phyloP scores from a whole-genome alignment of 2,329 filamentous ascomycete species.

The Nothopassalora personata region DNA sequence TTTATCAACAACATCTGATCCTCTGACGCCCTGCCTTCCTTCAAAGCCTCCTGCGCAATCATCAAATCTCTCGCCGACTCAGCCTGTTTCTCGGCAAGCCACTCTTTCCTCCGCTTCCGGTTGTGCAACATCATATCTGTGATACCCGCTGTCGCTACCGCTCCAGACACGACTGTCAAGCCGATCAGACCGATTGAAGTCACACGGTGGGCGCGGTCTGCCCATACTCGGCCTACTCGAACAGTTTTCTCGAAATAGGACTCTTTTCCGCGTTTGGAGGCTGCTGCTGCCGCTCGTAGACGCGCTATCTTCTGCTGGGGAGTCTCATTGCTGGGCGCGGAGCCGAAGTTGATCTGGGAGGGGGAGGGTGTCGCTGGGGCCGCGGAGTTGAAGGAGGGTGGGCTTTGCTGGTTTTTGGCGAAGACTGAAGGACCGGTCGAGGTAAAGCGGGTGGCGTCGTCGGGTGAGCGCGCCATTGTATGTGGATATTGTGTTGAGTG shows the following conservation, averaged over 20 bases:
- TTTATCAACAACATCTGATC: constrained; percentile 50
- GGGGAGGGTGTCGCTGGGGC: constrained; percentile 21
- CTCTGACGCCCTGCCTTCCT: constrained; percentile 42
- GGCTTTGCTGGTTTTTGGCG: constrained; percentile 48
- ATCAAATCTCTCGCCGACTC: constrained; percentile 40
- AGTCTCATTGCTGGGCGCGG: constrained; percentile 40
- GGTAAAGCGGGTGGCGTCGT: constrained; percentile 75
- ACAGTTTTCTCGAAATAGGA: constrained; percentile 52
- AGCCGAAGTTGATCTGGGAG: constrained; percentile 27
- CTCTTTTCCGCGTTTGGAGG: constrained; percentile 46
- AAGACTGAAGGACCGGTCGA: constrained; percentile 65
- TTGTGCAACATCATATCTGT: constrained; percentile 64
- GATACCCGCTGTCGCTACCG: constrained; percentile 59
- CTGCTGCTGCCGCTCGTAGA: constrained; percentile 45
- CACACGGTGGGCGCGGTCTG: constrained; percentile 56
- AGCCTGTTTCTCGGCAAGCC: constrained; percentile 50
- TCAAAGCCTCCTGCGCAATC: constrained; percentile 41
- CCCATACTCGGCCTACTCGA: constrained; percentile 49
- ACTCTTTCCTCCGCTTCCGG: constrained; percentile 58
- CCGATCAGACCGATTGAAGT: constrained; percentile 57
- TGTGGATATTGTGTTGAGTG: background rate
- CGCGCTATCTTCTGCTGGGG: constrained; percentile 51
- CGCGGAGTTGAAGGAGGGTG: constrained; percentile 33
- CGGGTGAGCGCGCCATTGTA: constrained; percentile 60
- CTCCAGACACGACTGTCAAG: constrained; percentile 55